Percentiles rank a stretch among this genome's conserved stretches.
Conservation (phyloP, 2,329 filamentous ascomycete genomes). For the Penicillium sp. region DNA sequence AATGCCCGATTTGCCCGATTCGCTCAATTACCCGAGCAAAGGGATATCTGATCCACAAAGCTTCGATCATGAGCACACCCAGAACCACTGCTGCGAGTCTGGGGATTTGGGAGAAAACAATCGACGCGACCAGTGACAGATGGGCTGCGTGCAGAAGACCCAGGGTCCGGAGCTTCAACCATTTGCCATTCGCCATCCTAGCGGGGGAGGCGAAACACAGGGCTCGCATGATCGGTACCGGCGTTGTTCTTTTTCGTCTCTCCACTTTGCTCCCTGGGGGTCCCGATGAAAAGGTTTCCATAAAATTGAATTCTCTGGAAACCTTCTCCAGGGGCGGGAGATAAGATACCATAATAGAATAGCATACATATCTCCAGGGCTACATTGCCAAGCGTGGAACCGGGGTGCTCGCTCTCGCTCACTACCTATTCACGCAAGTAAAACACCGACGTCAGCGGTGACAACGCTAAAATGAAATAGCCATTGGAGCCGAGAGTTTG, state of each 20-base stretch:
- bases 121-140: not conserved
- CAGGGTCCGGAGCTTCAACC: not conserved
- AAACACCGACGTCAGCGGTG: not conserved
- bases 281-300: not conserved
- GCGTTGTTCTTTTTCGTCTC: not conserved
- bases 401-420: no score
- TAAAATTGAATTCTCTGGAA: not conserved
- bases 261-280: not conserved
- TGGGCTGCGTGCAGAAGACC: not conserved
- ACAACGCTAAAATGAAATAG: not conserved
- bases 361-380: not conserved
- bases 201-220: constrained; percentile 13
- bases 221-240: constrained; percentile 2
- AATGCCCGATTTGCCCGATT: not conserved
- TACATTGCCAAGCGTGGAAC: not conserved
- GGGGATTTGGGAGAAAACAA: not conserved
- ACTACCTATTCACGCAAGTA: not conserved
- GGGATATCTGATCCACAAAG: not conserved
- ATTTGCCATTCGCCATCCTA: constrained; percentile 11
- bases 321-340: not conserved
- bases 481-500: not conserved
- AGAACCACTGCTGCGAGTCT: not conserved
- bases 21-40: not conserved
- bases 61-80: not conserved
- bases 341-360: not conserved